Evolutionary conservation across 208 protist genomes (phyloP), one percentile per base, ranked within the genome.

Genomic region (Trypanosoma avium): DNA sequence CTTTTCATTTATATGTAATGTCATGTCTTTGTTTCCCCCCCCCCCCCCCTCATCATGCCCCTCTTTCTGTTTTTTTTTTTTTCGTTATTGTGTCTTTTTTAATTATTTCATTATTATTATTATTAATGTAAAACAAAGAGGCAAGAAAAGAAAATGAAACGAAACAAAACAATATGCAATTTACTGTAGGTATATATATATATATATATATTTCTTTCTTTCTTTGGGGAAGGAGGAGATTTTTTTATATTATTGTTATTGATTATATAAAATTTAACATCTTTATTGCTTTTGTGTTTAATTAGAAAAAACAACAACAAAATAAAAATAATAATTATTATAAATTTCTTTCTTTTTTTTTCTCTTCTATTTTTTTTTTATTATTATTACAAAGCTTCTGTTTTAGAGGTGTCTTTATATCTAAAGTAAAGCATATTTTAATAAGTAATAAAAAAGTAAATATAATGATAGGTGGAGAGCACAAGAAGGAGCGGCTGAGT

Each of bases 401-500:
- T n/a, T n/a, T n/a, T n/a, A n/a, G n/a, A n/a, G n/a, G n/a, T n/a
- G n/a, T n/a, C n/a, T n/a, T n/a, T n/a, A n/a, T n/a, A n/a, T n/a
- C n/a, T n/a, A n/a, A n/a, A n/a, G n/a, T n/a, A n/a, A n/a, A n/a
- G n/a, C n/a, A n/a, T n/a, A n/a, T n/a, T n/a, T n/a, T n/a, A n/a
- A n/a, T n/a, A n/a, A n/a, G n/a, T n/a, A n/a, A n/a, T n/a, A n/a
- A n/a, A n/a, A n/a, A n/a, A n/a, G n/a, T n/a, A n/a, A n/a, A n/a
- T 40, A 10, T 12, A 49, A 96, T 96, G 90, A 82, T 96, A 46
- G 90, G 90, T 24, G 87, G 88, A 0, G 87, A 97, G 59, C 89
- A 94, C 78, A 88, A 84, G 46, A 92, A 93, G 60, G 88, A 97
- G 67, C 86, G 92, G 48, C 79, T 92, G 45, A 95, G 89, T 62